Base-by-base conservation (phyloP, 2,329 filamentous ascomycete species). In the Tympanopsis confertula region DNA sequence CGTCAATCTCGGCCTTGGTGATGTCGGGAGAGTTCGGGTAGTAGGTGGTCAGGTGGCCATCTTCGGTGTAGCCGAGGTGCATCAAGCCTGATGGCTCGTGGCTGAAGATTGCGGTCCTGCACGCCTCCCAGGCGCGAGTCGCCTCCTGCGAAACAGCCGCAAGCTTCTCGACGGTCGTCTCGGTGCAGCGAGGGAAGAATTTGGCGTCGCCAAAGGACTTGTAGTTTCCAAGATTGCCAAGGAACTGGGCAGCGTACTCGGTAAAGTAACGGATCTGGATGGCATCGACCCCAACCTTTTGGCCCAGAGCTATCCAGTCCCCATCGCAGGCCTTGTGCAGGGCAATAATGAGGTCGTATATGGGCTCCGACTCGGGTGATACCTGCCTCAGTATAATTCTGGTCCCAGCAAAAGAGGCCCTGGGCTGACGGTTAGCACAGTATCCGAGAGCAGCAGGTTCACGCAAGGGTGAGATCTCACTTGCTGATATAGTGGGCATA, bases 401-500 rank as follows among this genome's bases (percentile, higher is more conserved):
- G 43, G 76, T 83, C 40, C 86, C 86, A 33, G 80, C 69, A 52
- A 87, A 86, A 5, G 83, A 77, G 41, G 84, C 83, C 54, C 82
- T 87, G 47, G 37, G 44, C 33, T 36, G 35, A 13, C 39, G 37
- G 41, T 42, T 42, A 13, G n/a, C 18, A 5, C 19, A 17, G 39
- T 26, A 28, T 30, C 32, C 15, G 33, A n/a, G 14, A 37, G 17
- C 32, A 35, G 38, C 26, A 35, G 19, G 17, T 37, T 30, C 18
- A 19, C 35, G 32, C 20, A 37, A 14, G 13, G 24, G 15, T 29
- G 38, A n/a, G 15, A 32, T 44, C 66, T 49, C 68, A 85, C 82
- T 73, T 76, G 72, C 80, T 86, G 55, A 94, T 85, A 54, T 81
- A 87, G 62, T 95, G 88, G 45, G 88, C 84, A 68, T 95, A 95